These are phyloP conservation scores for Micractinium conductrix DNA, from an alignment of 139 green algal genomes.

Conservation along the genomic window DNA sequence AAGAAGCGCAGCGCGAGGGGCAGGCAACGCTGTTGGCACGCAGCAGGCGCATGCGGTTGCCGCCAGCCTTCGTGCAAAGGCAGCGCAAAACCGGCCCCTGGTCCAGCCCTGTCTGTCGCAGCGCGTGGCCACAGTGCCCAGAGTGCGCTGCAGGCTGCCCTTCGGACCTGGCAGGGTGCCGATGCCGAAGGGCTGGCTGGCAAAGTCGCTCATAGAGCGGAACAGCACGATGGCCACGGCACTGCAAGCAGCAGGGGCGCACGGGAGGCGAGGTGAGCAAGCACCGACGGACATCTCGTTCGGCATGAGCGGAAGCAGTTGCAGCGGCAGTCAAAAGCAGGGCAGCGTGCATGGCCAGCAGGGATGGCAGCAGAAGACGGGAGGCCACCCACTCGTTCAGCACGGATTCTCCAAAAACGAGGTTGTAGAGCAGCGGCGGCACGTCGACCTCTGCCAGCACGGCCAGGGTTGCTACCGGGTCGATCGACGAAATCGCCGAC, in stretches of 20 bases:
- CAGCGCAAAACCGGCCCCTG: no score
- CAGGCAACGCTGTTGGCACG: not conserved
- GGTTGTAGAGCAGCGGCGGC: constrained; percentile 50
- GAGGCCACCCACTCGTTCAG: constrained; percentile 66
- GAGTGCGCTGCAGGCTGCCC: no score
- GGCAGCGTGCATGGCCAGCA: not conserved
- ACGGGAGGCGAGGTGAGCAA: no score
- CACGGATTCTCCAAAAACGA: constrained; percentile 70
- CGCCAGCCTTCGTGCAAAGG: no score
- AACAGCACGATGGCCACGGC: constrained; percentile 83
- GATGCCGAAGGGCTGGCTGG: not conserved
- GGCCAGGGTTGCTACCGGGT: constrained; percentile 73
- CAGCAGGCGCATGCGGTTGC: not conserved
- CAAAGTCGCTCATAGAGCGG: constrained; percentile 58
- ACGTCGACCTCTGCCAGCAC: constrained; percentile 52
- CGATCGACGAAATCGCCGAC: constrained; percentile 72
- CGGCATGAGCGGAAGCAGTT: not conserved
- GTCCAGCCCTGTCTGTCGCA: no score
- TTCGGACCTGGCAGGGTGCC: constrained; percentile 20
- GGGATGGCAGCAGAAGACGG: not conserved
- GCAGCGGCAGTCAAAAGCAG: not conserved
- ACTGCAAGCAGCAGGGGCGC: not conserved
- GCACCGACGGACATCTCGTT: no score
- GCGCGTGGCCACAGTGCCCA: no score
- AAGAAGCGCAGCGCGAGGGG: not conserved